phyloP scores from a whole-genome alignment of 1,284 basidiomycete species.

The Marasmius oreades region DNA sequence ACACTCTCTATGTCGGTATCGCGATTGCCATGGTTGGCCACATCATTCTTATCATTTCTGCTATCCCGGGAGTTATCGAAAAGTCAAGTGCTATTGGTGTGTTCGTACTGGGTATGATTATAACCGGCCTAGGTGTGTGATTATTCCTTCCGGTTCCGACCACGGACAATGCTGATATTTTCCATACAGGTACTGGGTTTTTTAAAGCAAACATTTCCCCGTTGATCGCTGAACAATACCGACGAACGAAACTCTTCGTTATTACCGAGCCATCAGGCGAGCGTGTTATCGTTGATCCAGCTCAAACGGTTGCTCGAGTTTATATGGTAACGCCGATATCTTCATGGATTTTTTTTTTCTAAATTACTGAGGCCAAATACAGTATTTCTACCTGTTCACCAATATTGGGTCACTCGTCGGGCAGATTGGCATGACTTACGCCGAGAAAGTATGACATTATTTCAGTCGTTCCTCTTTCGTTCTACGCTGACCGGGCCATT shows the following conservation, averaged over 20 bases:
- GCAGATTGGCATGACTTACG: slow-evolving; percentile 68
- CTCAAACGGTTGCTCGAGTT: slow-evolving; percentile 64
- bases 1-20: slow-evolving; percentile 6
- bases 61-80: slow-evolving; percentile 10
- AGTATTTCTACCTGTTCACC: slow-evolving; percentile 80
- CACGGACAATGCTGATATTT: slow-evolving; percentile 35
- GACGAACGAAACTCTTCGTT: slow-evolving; percentile 54
- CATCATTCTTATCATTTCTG: slow-evolving; percentile 3
- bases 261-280: slow-evolving; percentile 57
- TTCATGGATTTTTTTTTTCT: background rate
- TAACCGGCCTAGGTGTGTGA: slow-evolving; percentile 53
- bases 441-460: slow-evolving; percentile 53
- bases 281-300: slow-evolving; percentile 79
- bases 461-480: background rate
- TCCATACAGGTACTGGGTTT: slow-evolving; percentile 53
- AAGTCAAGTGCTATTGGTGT: slow-evolving; percentile 43
- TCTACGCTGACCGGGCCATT: slow-evolving; percentile 1
- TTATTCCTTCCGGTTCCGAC: background rate
- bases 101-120: slow-evolving; percentile 63
- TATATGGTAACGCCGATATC: slow-evolving; percentile 52
- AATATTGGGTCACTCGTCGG: slow-evolving; percentile 75
- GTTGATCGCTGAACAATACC: slow-evolving; percentile 77
- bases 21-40: slow-evolving; percentile 9
- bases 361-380: slow-evolving; percentile 2
- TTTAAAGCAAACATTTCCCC: slow-evolving; percentile 84